Evolutionary conservation across 2,329 filamentous ascomycete species (phyloP), one percentile per base, ranked within the genome.

Genomic region (Epicoccum nigrum): DNA sequence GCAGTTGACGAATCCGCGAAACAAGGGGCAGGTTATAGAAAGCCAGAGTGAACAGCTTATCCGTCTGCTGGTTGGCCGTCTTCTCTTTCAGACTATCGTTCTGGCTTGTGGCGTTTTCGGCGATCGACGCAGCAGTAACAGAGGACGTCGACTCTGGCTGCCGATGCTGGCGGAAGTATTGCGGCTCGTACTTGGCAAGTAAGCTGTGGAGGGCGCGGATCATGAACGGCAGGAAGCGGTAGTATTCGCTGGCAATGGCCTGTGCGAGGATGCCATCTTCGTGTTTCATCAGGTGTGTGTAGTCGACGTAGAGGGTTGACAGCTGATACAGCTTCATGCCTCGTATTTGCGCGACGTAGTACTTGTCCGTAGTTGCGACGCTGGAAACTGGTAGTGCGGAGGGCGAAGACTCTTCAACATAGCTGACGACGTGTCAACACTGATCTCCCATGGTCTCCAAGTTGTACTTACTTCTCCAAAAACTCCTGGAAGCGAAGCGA

Each of bases 21-120:
- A 96, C 89, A 1, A 96, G 81, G 0, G 92, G 90, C 21, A 97
- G 79, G 69, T 97, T 96, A 79, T 96, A 96, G 66, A 97, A 95
- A 25, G 92, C 92, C 44, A 97, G 81, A 4, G 91, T 85, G 73
- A 99, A 97, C 30, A 99, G 81, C 79, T 96, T 97, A 76, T 99
- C 94, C 0, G 94, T 97, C 77, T 97, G 92, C 74, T 97, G 92
- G 72, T 96, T 91, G 47, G 87, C 86, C 23, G 90, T 95, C 75
- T 90, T 88, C 64, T 86, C 85, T 35, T 86, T 84, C 33, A 86
- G 67, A 27, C 74, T 75, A 20, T 81, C 81, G 38, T 79, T 78
- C 35, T 80, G 81, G 13, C 76, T 78, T 47, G 90, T 87, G 19
- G 82, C 86, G 53, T 79, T 79, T 20, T 72, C 78, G 7, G 78